These are phyloP conservation scores for Tuber microsphaerosporum DNA, from an alignment of 495 filamentous ascomycete genomes.

Conservation along the genomic window DNA sequence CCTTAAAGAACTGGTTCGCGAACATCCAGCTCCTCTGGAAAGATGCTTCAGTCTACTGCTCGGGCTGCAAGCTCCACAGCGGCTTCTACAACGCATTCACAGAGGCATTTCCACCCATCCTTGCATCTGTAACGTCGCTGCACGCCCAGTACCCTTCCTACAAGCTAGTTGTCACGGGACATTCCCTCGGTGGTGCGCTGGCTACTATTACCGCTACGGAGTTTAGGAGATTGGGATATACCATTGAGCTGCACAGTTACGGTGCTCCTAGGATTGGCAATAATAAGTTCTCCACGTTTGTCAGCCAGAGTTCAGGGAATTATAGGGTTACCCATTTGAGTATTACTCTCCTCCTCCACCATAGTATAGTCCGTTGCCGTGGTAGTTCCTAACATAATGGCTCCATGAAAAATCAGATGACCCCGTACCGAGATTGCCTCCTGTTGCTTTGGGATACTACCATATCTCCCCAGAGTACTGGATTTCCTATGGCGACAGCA, in stretches of 20 bases:
- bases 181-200: conserved; percentile 57
- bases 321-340: conserved; percentile 54
- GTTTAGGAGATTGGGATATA: conserved; percentile 47
- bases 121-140: conserved; percentile 46
- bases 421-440: conserved; percentile 54
- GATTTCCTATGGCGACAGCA: conserved; percentile 20
- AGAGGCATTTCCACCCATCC: conserved; percentile 44
- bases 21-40: conserved; percentile 49
- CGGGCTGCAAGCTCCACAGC: conserved; percentile 48
- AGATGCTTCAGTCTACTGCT: conserved; percentile 46
- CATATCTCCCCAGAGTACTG: conserved; percentile 57
- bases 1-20: conserved; percentile 60
- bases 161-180: conserved; percentile 52
- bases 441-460: conserved; percentile 46
- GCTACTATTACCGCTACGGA: conserved; percentile 54
- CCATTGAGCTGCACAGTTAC: conserved; percentile 53
- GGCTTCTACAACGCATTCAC: conserved; percentile 55
- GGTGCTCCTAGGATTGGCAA: conserved; percentile 58
- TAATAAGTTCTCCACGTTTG: conserved; percentile 46
- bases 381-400: not conserved
- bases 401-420: conserved; percentile 45
- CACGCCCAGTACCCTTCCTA: conserved; percentile 45
- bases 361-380: not conserved
- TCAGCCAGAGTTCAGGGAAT: conserved; percentile 49
- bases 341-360: not conserved